Evolutionary conservation across 169 alveolate species (phyloP).

Genomic region (Cryptosporidium sp.): DNA sequence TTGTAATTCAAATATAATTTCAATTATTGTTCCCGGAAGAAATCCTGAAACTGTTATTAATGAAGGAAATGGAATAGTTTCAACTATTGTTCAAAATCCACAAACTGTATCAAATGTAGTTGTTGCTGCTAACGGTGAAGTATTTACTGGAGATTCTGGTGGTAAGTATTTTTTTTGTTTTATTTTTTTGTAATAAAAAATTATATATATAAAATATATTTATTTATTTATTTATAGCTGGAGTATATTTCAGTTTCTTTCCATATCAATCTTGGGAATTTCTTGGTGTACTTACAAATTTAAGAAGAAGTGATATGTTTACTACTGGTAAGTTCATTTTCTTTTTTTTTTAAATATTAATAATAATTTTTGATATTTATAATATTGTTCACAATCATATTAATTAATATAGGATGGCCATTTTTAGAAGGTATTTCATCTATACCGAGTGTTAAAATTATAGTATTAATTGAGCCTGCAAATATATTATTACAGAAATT

Average conservation of each 20-base stretch:
- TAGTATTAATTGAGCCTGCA: conserved; percentile 36
- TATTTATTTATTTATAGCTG: conserved; percentile 12
- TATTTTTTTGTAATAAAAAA: neutral
- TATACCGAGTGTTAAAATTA: conserved; percentile 35
- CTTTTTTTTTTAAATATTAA: too few relatives aligned
- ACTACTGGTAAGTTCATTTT: conserved; percentile 65
- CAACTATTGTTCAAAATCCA: conserved; percentile 50
- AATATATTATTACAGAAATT: conserved; percentile 19
- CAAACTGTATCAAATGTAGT: conserved; percentile 28
- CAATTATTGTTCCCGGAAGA: conserved; percentile 61
- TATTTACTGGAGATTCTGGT: conserved; percentile 50
- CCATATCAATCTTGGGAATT: conserved; percentile 73
- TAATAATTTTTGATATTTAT: too few relatives aligned
- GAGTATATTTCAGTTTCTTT: conserved; percentile 51
- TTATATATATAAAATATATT: neutral
- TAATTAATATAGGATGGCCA: conserved; percentile 61
- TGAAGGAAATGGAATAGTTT: conserved; percentile 36
- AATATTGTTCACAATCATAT: too few relatives aligned
- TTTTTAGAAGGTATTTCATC: conserved; percentile 43
- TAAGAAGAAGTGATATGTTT: conserved; percentile 66
- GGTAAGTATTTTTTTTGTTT: conserved; percentile 27
- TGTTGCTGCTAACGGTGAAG: conserved; percentile 1
- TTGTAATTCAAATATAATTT: conserved; percentile 7
- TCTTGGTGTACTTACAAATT: conserved; percentile 67
- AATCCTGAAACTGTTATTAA: conserved; percentile 26